These are phyloP conservation scores for Suillus discolor DNA, from an alignment of 768 basidiomycete species.

Conservation along the genomic window DNA sequence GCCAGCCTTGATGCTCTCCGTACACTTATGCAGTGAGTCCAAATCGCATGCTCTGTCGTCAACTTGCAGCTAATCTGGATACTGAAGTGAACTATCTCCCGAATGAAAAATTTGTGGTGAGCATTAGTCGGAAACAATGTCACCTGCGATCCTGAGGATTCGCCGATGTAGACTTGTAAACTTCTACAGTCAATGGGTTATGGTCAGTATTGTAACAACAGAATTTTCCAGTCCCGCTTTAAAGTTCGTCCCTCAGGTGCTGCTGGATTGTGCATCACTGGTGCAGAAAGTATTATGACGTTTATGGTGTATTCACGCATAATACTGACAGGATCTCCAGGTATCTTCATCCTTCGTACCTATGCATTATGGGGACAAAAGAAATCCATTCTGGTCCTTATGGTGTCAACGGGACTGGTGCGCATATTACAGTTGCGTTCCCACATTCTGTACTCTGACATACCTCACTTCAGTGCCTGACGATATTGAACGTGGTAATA, in stretches of 20 bases:
- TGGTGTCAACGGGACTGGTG: not conserved
- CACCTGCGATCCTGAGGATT: not conserved
- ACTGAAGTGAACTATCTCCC: slow-evolving; percentile 2
- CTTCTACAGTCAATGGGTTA: not conserved
- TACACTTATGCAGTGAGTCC: not conserved
- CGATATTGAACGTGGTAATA: not conserved
- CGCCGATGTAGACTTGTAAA: not conserved
- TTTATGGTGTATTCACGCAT: not conserved
- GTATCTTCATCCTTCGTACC: slow-evolving; percentile 1
- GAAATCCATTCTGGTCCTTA: not conserved
- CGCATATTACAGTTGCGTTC: not conserved
- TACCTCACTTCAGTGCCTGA: not conserved
- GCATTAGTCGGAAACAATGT: not conserved
- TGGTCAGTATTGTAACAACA: not conserved
- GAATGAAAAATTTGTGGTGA: not conserved
- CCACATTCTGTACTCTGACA: not conserved
- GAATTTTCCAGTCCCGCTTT: not conserved
- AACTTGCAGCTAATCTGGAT: not conserved
- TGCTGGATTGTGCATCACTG: not conserved
- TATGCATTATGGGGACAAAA: slow-evolving; percentile 2
- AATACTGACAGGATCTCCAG: not conserved
- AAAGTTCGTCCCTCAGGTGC: not conserved
- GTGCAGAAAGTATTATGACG: not conserved
- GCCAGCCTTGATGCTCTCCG: not conserved
- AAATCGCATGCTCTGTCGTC: not conserved